Evolutionary conservation across 1,284 basidiomycete species (phyloP).

Genomic region (Tremellales sp.): DNA sequence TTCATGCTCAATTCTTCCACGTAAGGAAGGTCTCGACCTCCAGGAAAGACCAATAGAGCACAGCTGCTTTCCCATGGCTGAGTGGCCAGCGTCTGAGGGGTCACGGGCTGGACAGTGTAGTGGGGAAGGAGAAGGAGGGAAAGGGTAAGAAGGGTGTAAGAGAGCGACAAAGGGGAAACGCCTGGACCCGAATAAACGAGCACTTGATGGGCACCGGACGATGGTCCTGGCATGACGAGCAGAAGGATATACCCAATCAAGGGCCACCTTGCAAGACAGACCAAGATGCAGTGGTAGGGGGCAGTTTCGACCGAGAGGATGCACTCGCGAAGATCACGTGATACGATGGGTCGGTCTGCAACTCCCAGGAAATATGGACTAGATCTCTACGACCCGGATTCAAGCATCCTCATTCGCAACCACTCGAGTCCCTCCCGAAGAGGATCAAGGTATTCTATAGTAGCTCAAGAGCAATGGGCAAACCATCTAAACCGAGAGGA

Average conservation of each 20-base stretch:
- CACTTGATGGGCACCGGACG: constrained; percentile 54
- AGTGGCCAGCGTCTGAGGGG: constrained; percentile 56
- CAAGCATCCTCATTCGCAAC: too few relatives aligned
- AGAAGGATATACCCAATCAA: neutral
- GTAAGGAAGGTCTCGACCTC: constrained; percentile 56
- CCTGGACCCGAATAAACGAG: constrained; percentile 74
- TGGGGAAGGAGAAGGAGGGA: constrained; percentile 62
- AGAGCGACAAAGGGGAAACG: constrained; percentile 58
- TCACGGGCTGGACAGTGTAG: constrained; percentile 71
- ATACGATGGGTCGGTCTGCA: too few relatives aligned
- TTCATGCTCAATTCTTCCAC: constrained; percentile 51
- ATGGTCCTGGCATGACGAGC: constrained; percentile 36
- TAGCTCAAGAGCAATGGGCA: constrained; percentile 29
- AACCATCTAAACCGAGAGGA: constrained; percentile 35
- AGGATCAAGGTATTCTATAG: neutral
- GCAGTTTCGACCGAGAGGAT: too few relatives aligned
- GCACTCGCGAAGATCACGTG: too few relatives aligned
- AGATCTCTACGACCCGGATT: too few relatives aligned
- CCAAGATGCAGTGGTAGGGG: too few relatives aligned
- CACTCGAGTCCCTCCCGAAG: too few relatives aligned
- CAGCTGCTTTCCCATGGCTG: constrained; percentile 74
- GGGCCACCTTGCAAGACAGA: neutral
- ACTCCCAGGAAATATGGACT: too few relatives aligned
- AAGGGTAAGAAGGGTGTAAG: constrained; percentile 58
- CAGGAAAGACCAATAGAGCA: constrained; percentile 71